These are phyloP conservation scores for Melampsora abietis-canadensis DNA, from an alignment of 1,284 basidiomycete genomes.

Conservation along the genomic window DNA sequence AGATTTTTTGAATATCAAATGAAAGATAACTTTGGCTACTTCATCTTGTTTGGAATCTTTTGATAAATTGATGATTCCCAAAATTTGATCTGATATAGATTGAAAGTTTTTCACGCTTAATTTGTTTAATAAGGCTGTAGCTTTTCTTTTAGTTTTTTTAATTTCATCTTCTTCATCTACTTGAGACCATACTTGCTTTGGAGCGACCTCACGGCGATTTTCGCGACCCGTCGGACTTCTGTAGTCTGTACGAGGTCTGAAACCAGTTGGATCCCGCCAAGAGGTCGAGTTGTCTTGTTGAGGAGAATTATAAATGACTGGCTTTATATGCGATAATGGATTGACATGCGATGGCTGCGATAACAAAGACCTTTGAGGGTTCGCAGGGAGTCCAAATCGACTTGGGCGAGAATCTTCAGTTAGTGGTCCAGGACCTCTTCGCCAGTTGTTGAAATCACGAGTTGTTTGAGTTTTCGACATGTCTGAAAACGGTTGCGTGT, in stretches of 20 bases:
- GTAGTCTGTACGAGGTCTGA: background rate
- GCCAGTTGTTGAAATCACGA: conserved; percentile 6
- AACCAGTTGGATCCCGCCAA: background rate
- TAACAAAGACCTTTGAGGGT: background rate
- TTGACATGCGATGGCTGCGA: too few relatives aligned
- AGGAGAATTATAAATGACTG: background rate
- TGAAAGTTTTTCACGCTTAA: background rate
- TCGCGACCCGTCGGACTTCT: background rate
- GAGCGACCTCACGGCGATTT: background rate
- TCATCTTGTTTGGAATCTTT: conserved; percentile 8
- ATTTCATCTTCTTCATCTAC: background rate
- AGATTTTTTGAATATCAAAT: background rate
- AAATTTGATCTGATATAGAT: conserved; percentile 9
- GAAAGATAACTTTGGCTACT: background rate
- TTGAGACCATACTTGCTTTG: conserved; percentile 1
- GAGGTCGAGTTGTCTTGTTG: background rate
- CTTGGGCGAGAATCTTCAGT: background rate
- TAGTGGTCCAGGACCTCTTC: background rate
- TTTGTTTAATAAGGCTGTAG: background rate
- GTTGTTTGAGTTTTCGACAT: background rate
- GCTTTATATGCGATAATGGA: too few relatives aligned
- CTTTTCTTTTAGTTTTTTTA: background rate
- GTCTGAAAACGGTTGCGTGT: background rate
- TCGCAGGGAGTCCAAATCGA: background rate
- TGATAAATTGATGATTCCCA: background rate